Evolutionary conservation across 1,284 basidiomycete species (phyloP).

Genomic region (Bjerkandera adusta): DNA sequence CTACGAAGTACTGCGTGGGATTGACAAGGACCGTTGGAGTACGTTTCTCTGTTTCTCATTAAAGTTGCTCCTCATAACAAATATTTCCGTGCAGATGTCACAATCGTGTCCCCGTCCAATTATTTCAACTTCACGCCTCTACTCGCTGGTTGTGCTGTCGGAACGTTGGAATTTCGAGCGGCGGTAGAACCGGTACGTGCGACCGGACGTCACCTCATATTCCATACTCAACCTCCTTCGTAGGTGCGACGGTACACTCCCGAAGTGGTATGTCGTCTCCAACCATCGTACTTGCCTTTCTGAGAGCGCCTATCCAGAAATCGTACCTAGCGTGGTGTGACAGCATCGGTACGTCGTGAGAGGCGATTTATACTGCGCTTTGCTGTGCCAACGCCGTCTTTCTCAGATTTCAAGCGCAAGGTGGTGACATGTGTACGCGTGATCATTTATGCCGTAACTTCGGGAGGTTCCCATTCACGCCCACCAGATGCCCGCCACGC

Average conservation of each 20-base stretch:
- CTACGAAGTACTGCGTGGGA: conserved; percentile 63
- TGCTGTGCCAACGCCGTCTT: neutral
- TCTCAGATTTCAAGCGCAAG: conserved; percentile 65
- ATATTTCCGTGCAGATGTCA: conserved; percentile 49
- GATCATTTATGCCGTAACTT: neutral
- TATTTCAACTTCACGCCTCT: conserved; percentile 87
- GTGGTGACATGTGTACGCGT: conserved; percentile 54
- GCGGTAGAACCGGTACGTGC: conserved; percentile 75
- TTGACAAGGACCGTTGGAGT: conserved; percentile 72
- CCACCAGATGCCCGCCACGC: conserved; percentile 60
- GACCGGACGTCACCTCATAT: neutral
- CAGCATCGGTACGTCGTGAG: conserved; percentile 39
- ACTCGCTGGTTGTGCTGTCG: conserved; percentile 75
- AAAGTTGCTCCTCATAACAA: neutral
- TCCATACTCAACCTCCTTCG: conserved; percentile 12
- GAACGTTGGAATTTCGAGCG: conserved; percentile 79
- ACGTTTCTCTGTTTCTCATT: conserved; percentile 23
- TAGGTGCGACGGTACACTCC: conserved; percentile 57
- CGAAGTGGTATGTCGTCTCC: conserved; percentile 42
- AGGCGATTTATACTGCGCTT: neutral
- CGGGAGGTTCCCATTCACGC: too few relatives aligned
- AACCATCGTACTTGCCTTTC: neutral
- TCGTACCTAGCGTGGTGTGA: conserved; percentile 76
- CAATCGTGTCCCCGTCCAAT: conserved; percentile 69
- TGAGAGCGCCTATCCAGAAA: conserved; percentile 34